Evolutionary conservation across 257 asterid genomes (phyloP), one percentile per base, ranked within the genome.

Genomic region (Plectranthus barbatus): DNA sequence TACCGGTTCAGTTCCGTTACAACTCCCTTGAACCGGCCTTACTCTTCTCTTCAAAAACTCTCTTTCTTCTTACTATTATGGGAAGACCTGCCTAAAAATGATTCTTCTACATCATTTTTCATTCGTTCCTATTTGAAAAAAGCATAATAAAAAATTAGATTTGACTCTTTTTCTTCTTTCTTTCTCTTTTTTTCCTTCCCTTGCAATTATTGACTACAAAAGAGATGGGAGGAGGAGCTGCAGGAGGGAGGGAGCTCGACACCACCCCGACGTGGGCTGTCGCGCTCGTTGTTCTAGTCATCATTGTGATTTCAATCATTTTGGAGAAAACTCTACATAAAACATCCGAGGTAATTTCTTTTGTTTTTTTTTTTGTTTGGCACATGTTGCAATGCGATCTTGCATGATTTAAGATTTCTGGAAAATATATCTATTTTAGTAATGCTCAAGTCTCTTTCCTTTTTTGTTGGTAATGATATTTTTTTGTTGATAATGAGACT

Each of bases 251-350:
- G 72, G 80, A 82, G 66, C 88, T 82, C 61, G 83, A 82, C 74
- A 67, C 59, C 50, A 82, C 88, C 47, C 93, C 96, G 2, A 88
- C 96, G 47, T 88, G 96, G 96, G 96, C 92, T 0, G 95, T 86
- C 41, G 77, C 95, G 19, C 66, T 82, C 23, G 96, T 88, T 20
- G 76, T 77, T 34, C 75, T 84, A 12, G 71, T 88, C 68, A 88
- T 88, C 59, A 63, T 88, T 62, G 2, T 84, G 2, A 74, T 88
- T 65, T 88, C 95, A 20, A 86, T 84, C 42, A 0, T 79, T 36
- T 57, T 88, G 79, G 96, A 88, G 72, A 84, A 79, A 72, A 66
- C 71, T 55, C 78, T 88, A 57, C 93, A 88, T 60, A 59, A 39
- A 67, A 62, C 84, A 3, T 81, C 83, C 9, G 52, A 73, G 79